phyloP scores from a whole-genome alignment of 2,329 filamentous ascomycete species.

The Diaporthe nobilis region DNA sequence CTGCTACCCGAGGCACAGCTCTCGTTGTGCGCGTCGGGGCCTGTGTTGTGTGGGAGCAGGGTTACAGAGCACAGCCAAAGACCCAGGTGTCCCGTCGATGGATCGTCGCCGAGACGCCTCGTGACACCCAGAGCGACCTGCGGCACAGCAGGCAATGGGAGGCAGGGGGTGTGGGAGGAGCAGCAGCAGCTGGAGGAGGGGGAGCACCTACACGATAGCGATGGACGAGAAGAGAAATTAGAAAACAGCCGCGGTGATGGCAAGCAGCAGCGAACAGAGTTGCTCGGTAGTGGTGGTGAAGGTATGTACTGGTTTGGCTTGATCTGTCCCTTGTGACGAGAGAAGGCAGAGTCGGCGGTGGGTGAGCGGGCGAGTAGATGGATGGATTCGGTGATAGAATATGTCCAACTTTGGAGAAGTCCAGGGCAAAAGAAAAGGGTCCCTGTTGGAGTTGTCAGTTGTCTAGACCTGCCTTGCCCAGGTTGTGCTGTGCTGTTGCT shows the following conservation, averaged over 20 bases:
- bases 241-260: not conserved
- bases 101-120: slow-evolving; percentile 7
- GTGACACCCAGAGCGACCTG: slow-evolving; percentile 25
- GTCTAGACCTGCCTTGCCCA: slow-evolving; percentile 25
- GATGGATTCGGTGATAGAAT: slow-evolving; percentile 19
- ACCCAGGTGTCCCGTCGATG: slow-evolving; percentile 10
- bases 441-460: slow-evolving; percentile 9
- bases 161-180: not conserved
- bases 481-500: slow-evolving; percentile 24
- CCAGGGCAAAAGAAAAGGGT: slow-evolving; percentile 25
- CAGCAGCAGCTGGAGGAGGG: not conserved
- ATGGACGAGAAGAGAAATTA: slow-evolving; percentile 41
- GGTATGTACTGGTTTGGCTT: slow-evolving; percentile 14
- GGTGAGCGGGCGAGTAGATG: not conserved
- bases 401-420: slow-evolving; percentile 9
- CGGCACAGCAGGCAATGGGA: not conserved
- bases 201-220: slow-evolving; percentile 41
- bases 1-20: not conserved
- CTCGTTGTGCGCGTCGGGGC: slow-evolving; percentile 22
- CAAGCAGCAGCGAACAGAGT: slow-evolving; percentile 9
- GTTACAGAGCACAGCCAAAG: slow-evolving; percentile 20
- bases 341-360: slow-evolving; percentile 3
- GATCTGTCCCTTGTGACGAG: slow-evolving; percentile 16
- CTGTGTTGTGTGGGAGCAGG: slow-evolving; percentile 3
- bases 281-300: not conserved